Evolutionary conservation across 768 basidiomycete species (phyloP).

Genomic region (Lactarius akahatsu): DNA sequence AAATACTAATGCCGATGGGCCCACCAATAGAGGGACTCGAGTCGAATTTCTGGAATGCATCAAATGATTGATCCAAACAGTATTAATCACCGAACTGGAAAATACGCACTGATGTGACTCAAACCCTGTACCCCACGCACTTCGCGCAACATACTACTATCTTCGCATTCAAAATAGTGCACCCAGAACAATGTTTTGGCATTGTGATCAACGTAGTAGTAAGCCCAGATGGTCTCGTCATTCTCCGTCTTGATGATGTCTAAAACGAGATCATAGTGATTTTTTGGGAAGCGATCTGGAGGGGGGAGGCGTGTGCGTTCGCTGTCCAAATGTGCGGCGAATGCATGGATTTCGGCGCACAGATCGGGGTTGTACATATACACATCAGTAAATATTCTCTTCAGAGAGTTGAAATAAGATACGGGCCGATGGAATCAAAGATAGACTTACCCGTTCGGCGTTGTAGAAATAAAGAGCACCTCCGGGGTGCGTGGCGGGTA

Average conservation of each 20-base stretch:
- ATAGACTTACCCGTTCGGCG: not conserved
- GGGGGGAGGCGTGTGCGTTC: not conserved
- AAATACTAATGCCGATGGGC: not conserved
- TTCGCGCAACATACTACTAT: not conserved
- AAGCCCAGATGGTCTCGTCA: constrained; percentile 1
- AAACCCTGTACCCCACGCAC: not conserved
- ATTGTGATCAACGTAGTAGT: constrained; percentile 21
- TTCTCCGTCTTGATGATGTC: constrained; percentile 5
- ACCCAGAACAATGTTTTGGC: constrained; percentile 16
- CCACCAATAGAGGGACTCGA: constrained; percentile 23
- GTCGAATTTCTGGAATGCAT: constrained; percentile 2
- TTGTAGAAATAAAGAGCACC: constrained; percentile 24
- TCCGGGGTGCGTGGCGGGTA: constrained; percentile 3
- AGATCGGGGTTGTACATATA: constrained; percentile 18
- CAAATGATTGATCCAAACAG: not conserved
- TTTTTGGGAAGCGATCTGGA: not conserved
- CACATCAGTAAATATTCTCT: constrained; percentile 23
- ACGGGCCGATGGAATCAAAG: not conserved
- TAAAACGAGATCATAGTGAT: constrained; percentile 13
- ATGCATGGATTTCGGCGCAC: not conserved
- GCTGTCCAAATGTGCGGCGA: not conserved
- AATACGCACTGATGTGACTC: constrained; percentile 17
- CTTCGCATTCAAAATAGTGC: not conserved
- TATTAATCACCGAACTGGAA: not conserved
- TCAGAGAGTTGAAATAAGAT: not conserved